Conservation (phyloP, 176 grass and related monocot species). For the Triticum aestivum region DNA sequence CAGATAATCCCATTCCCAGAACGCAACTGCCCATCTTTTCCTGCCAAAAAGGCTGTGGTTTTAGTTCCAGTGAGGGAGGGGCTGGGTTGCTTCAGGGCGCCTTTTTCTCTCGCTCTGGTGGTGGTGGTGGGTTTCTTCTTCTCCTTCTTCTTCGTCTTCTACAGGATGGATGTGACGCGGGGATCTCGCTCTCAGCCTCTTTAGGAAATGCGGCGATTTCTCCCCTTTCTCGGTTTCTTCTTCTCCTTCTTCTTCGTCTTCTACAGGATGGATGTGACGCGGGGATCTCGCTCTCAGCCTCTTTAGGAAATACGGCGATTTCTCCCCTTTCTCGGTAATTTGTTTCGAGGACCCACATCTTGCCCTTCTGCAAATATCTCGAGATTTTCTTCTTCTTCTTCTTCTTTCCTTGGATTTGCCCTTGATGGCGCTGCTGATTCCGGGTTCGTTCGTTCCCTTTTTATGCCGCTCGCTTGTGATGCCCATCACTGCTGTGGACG, state of each 20-base stretch:
- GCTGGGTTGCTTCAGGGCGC: background rate
- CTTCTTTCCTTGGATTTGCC: constrained; percentile 2
- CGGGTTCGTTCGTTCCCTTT: background rate
- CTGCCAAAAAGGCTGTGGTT: background rate
- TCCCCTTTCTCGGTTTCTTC: constrained; percentile 17
- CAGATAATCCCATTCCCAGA: background rate
- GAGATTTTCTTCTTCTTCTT: constrained; percentile 15
- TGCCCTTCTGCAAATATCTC: background rate
- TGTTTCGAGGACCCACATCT: background rate
- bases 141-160: background rate
- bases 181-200: constrained; percentile 19
- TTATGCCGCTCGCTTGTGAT: background rate
- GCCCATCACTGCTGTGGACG: background rate
- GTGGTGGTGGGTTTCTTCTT: background rate
- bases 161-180: background rate
- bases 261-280: background rate
- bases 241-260: background rate
- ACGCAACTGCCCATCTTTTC: background rate
- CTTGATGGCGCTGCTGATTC: constrained; percentile 7
- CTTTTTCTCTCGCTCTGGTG: background rate
- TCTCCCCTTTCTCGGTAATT: constrained; percentile 37
- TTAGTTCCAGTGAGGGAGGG: background rate
- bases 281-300: constrained; percentile 18
- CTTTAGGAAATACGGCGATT: constrained; percentile 17
- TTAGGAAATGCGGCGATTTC: constrained; percentile 23